phyloP scores from a whole-genome alignment of 768 basidiomycete species.

The Candolleomyces eurysporus region DNA sequence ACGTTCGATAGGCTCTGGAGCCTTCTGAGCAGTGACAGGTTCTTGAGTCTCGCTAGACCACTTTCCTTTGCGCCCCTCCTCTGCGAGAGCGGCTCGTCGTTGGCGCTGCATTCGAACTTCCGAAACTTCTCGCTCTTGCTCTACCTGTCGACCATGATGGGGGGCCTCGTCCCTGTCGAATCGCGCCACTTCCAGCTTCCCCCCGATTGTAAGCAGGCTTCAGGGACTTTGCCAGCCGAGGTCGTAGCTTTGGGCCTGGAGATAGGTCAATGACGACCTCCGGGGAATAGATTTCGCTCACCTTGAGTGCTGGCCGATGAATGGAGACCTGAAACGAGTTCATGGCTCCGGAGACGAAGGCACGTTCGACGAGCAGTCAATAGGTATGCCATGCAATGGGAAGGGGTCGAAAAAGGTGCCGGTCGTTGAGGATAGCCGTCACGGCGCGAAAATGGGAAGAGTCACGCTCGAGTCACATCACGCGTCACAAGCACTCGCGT shows the following conservation, averaged over 20 bases:
- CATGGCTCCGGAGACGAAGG: background rate
- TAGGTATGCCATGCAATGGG: background rate
- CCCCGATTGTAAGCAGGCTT: slow-evolving; percentile 1
- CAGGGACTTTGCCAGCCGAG: slow-evolving; percentile 10
- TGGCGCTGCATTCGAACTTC: background rate
- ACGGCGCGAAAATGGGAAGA: too few species aligned
- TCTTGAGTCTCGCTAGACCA: background rate
- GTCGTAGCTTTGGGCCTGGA: background rate
- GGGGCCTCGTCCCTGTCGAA: slow-evolving; percentile 3
- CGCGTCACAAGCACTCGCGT: too few species aligned
- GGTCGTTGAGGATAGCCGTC: background rate
- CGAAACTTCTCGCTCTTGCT: background rate
- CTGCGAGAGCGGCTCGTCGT: background rate
- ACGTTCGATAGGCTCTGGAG: background rate
- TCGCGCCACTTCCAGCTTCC: slow-evolving; percentile 7
- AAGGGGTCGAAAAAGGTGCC: background rate
- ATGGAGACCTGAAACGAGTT: background rate
- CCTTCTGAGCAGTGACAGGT: too few species aligned
- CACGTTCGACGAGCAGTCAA: background rate
- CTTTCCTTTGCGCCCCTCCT: background rate
- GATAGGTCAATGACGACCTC: background rate
- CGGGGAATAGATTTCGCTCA: background rate
- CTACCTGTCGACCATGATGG: background rate
- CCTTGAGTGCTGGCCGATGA: slow-evolving; percentile 2
- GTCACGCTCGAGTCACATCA: too few species aligned